Conservation (phyloP, 805 yeast species). For the Yarrowia yakushimensis region DNA sequence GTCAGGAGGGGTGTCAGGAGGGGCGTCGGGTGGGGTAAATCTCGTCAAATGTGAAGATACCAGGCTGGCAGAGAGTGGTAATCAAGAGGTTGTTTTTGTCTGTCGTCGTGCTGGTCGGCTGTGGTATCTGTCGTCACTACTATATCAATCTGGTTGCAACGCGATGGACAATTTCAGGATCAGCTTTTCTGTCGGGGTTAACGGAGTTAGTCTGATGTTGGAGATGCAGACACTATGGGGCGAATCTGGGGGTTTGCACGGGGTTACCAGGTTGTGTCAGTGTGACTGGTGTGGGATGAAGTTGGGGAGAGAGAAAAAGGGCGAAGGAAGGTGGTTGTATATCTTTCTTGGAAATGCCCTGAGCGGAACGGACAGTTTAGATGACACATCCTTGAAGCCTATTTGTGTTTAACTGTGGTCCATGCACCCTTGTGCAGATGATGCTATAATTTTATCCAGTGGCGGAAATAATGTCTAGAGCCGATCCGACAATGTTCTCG, state of each 20-base stretch:
- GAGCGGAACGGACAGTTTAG: conserved; percentile 7
- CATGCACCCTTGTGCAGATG: neutral
- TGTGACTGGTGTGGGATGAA: neutral
- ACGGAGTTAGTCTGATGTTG: neutral
- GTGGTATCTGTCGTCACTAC: no score
- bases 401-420: neutral
- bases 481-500: neutral
- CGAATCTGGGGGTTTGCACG: neutral
- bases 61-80: no score
- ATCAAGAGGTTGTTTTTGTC: no score
- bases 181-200: no score
- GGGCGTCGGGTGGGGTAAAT: no score
- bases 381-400: neutral
- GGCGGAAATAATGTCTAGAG: neutral
- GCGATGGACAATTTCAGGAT: no score
- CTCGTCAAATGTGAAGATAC: no score
- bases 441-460: neutral
- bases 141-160: no score
- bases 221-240: neutral
- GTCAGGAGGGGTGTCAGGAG: no score
- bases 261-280: neutral
- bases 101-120: no score
- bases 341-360: conserved; percentile 1
- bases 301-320: neutral
- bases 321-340: neutral